Percentiles rank a stretch among this genome's conserved stretches.
Conservation (phyloP, 2,329 filamentous ascomycete species). For the Cyphellophora europaea region DNA sequence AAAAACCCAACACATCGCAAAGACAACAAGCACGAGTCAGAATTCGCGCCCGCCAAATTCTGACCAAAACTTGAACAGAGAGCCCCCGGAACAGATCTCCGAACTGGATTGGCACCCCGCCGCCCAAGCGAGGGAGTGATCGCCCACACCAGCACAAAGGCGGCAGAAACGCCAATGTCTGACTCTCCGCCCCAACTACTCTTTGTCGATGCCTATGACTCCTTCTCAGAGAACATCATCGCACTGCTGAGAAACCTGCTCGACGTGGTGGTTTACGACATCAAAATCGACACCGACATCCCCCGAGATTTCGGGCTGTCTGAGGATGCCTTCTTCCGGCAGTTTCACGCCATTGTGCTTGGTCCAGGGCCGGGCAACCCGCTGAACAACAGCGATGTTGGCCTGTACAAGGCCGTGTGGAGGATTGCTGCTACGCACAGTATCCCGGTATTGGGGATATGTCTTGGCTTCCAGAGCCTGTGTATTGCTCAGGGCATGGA, state of each 20-base stretch:
- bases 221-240: conserved; percentile 91
- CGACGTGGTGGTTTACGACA: conserved; percentile 56
- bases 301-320: conserved; percentile 25
- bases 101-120: too few relatives aligned
- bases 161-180: too few relatives aligned
- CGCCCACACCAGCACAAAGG: too few relatives aligned
- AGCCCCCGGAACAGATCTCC: too few relatives aligned
- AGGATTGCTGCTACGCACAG: conserved; percentile 46
- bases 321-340: conserved; percentile 17
- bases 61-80: too few relatives aligned
- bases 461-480: conserved; percentile 80
- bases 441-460: conserved; percentile 78
- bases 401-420: conserved; percentile 73
- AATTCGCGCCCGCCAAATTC: too few relatives aligned
- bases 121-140: too few relatives aligned
- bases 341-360: conserved; percentile 69
- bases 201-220: conserved; percentile 93
- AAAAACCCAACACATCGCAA: too few relatives aligned
- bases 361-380: conserved; percentile 87
- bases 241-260: conserved; percentile 66
- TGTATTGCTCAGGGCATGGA: conserved; percentile 57
- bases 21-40: too few relatives aligned
- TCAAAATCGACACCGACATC: conserved; percentile 60
- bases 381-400: conserved; percentile 62
- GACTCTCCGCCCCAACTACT: conserved; percentile 46